Conservation (phyloP, 176 grass and related monocot genomes). For the Phragmites australis region DNA sequence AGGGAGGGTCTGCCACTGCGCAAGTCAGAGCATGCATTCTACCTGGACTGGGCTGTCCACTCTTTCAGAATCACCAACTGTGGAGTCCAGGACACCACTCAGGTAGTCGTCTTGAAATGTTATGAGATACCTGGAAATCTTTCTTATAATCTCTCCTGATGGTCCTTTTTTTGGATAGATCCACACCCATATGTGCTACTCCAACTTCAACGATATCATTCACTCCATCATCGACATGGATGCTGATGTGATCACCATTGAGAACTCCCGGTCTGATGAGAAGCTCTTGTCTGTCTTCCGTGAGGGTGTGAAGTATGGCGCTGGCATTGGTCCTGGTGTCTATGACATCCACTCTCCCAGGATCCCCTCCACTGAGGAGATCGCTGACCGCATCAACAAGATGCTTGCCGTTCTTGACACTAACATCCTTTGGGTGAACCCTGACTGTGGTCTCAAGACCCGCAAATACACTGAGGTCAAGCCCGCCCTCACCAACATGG, state of each 20-base stretch:
- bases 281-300: conserved; percentile 93
- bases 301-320: conserved; percentile 80
- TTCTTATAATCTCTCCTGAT: background rate
- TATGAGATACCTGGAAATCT: background rate
- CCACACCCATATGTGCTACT: conserved; percentile 99
- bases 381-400: conserved; percentile 80
- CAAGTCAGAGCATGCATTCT: conserved; percentile 91
- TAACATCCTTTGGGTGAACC: conserved; percentile 93
- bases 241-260: conserved; percentile 91
- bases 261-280: conserved; percentile 90
- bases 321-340: conserved; percentile 90
- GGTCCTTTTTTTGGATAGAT: conserved; percentile 47
- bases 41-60: conserved; percentile 93
- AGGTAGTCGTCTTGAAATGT: conserved; percentile 52
- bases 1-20: conserved; percentile 86
- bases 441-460: conserved; percentile 94
- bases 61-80: conserved; percentile 98
- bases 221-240: conserved; percentile 98
- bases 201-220: conserved; percentile 98
- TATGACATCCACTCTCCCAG: conserved; percentile 97
- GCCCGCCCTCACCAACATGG: conserved; percentile 87
- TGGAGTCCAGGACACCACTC: conserved; percentile 81
- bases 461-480: conserved; percentile 91
- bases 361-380: conserved; percentile 88
- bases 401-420: conserved; percentile 90